Conservation (phyloP, 345 rosid species). For the Salix koriyanagi region DNA sequence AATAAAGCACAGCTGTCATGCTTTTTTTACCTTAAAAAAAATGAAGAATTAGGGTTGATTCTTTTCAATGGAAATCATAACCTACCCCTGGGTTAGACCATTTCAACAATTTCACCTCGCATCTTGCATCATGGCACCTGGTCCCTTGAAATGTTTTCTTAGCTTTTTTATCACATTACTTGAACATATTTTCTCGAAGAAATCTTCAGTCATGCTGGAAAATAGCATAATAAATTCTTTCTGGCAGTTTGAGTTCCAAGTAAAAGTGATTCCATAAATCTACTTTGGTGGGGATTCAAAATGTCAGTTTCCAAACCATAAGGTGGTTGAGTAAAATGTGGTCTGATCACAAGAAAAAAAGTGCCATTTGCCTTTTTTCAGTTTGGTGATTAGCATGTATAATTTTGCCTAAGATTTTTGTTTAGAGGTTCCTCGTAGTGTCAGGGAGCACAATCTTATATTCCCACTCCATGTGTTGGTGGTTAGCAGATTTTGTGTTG, state of each 20-base stretch:
- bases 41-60: not conserved
- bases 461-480: not conserved
- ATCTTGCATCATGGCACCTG: not conserved
- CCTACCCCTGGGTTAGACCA: not conserved
- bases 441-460: not conserved
- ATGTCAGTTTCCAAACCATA: not conserved
- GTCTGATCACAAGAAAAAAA: not conserved
- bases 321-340: not conserved
- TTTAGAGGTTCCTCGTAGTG: not conserved
- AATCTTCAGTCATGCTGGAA: not conserved
- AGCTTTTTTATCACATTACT: not conserved
- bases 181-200: not conserved
- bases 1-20: not conserved
- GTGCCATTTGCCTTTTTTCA: not conserved
- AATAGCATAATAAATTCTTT: not conserved
- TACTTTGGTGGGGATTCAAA: not conserved
- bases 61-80: not conserved
- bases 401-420: not conserved
- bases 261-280: not conserved
- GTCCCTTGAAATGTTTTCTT: not conserved
- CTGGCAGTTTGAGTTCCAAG: not conserved
- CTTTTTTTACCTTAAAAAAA: not conserved
- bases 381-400: not conserved
- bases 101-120: not conserved
- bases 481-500: not conserved